Evolutionary conservation across 2,329 filamentous ascomycete genomes (phyloP).

Genomic region (Trichophyton simii): DNA sequence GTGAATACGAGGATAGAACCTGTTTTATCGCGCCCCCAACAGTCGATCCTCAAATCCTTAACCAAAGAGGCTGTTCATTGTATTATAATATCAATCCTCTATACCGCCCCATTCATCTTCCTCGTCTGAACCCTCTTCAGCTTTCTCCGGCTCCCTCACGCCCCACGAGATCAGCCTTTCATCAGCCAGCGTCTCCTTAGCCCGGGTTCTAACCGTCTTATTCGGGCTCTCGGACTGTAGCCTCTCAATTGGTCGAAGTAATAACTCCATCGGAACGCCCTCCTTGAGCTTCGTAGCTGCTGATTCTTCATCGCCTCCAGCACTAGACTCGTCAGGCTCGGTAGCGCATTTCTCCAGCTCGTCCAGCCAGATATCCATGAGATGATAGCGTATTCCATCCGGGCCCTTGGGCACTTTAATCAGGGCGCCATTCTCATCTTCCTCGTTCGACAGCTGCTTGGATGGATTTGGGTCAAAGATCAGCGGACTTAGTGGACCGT

Average conservation of each 20-base stretch:
- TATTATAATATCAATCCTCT: slow-evolving; percentile 22
- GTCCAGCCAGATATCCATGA: slow-evolving; percentile 83
- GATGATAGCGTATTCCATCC: slow-evolving; percentile 73
- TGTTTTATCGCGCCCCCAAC: too few species aligned
- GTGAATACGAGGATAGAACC: too few species aligned
- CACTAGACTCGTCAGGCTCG: slow-evolving; percentile 29
- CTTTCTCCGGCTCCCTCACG: slow-evolving; percentile 28
- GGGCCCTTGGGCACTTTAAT: slow-evolving; percentile 47
- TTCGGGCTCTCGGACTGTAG: slow-evolving; percentile 44
- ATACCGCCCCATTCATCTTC: slow-evolving; percentile 57
- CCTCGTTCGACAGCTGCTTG: not conserved
- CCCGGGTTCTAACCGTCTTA: slow-evolving; percentile 59
- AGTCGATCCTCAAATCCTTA: too few species aligned
- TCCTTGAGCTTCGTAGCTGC: slow-evolving; percentile 22
- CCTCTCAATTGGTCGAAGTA: slow-evolving; percentile 35
- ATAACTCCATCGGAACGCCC: slow-evolving; percentile 28
- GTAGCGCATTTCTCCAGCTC: slow-evolving; percentile 63
- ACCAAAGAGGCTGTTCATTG: too few species aligned
- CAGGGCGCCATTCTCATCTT: slow-evolving; percentile 11
- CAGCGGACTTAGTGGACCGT: slow-evolving; percentile 28
- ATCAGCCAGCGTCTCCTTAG: slow-evolving; percentile 59
- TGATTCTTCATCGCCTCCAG: slow-evolving; percentile 22
- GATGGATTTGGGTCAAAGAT: slow-evolving; percentile 25
- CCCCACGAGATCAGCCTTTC: slow-evolving; percentile 56
- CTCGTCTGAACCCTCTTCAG: slow-evolving; percentile 31